Evolutionary conservation across 176 grass and related monocot genomes (phyloP), one percentile per base, ranked within the genome.

Genomic region (Bothriochloa decipiens): DNA sequence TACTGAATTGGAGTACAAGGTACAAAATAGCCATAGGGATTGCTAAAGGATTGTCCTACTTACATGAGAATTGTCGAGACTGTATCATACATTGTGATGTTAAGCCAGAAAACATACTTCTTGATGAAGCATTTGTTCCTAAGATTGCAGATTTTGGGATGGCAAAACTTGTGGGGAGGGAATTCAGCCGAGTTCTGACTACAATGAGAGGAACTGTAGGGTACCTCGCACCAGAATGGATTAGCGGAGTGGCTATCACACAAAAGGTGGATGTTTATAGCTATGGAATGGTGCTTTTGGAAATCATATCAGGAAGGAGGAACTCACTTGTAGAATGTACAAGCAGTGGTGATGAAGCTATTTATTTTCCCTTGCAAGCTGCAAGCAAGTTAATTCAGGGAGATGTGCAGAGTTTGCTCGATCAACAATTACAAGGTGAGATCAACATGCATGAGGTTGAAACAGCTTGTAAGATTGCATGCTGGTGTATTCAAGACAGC

Each of bases 251-350:
- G 17, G 15, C 65, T 36, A 39, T 68, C 65, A 68, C 65, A 39
- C 65, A 68, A 37, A 68, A 68, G 65, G 65, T 68, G 9, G 65
- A 68, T 39, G 65, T 68, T 68, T 68, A 68, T 20, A 68, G 65
- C 65, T 70, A 70, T 22, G 68, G 68, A 41, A 23, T 70, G 68
- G 1, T 70, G 11, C 36, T 70, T 3, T 70, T 70, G 11, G 42
- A 43, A 43, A 43, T 43, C 42, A 43, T 43, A 43, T 43, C 10
- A 43, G 42, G 42, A 70, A 70, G 68, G 37, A 72, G 39, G 39
- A 72, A 72, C 40, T 26, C 8, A 15, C 40, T 72, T 7, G 41
- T 15, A 27, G 70, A 46, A 46, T 26, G 7, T 72, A 72, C 13
- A 72, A 72, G 35, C 42, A 71, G 2, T 72, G n/a, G 41, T 46